Evolutionary conservation across 75 land plant genomes (phyloP).

Genomic region (Ceratopteris richardii): DNA sequence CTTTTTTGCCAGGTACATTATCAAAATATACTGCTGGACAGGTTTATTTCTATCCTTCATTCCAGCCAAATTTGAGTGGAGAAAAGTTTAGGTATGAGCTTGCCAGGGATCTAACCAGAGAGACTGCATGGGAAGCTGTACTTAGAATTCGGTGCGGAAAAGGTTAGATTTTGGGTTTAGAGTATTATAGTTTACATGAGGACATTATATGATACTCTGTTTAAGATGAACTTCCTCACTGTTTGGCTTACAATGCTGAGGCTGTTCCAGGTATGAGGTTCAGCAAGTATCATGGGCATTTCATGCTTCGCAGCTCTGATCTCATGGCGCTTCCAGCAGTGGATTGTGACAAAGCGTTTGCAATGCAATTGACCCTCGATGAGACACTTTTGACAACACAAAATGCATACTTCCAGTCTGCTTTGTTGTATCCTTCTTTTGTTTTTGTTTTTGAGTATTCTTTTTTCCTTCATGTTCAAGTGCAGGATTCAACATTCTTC

Average conservation of each 20-base stretch:
- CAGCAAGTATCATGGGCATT: conserved; percentile 89
- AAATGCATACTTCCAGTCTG: conserved; percentile 92
- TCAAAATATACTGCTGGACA: conserved; percentile 98
- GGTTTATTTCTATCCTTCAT: conserved; percentile 81
- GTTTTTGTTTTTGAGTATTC: not conserved
- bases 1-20: conserved; percentile 59
- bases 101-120: conserved; percentile 84
- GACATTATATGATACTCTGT: not conserved
- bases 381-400: conserved; percentile 80
- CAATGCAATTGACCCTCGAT: conserved; percentile 81
- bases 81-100: conserved; percentile 82
- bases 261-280: conserved; percentile 78
- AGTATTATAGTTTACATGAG: not conserved
- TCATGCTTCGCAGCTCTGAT: conserved; percentile 92
- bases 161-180: conserved; percentile 49
- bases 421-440: conserved; percentile 79
- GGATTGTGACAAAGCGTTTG: conserved; percentile 97
- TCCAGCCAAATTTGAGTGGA: conserved; percentile 44
- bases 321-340: conserved; percentile 96
- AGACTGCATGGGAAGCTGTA: conserved; percentile 99
- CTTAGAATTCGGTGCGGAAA: conserved; percentile 96
- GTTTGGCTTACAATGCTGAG: no score
- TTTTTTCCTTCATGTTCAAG: no score
- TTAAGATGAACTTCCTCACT: not conserved
- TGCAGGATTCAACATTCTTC: no score